These are phyloP conservation scores for Aspergillus floridensis DNA, from an alignment of 2,329 filamentous ascomycete genomes.

Conservation along the genomic window DNA sequence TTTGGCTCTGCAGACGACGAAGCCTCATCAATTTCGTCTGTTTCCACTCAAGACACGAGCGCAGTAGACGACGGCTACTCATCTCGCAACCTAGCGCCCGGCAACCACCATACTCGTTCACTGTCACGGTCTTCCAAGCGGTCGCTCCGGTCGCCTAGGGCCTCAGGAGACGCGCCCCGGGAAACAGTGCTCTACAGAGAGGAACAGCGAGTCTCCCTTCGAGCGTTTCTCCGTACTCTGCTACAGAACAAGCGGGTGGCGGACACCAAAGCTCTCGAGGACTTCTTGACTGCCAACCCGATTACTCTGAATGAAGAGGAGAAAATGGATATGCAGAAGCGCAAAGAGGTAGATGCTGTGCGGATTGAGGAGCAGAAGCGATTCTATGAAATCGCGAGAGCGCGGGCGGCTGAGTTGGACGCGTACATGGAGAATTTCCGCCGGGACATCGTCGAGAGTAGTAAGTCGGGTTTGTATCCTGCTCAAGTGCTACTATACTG, in stretches of 20 bases:
- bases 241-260: constrained; percentile 82
- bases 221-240: constrained; percentile 84
- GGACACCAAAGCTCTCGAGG: constrained; percentile 74
- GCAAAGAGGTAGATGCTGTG: constrained; percentile 81
- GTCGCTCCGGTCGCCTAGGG: constrained; percentile 30
- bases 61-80: constrained; percentile 37
- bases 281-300: constrained; percentile 75
- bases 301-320: constrained; percentile 79
- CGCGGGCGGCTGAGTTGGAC: constrained; percentile 86
- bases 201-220: constrained; percentile 83
- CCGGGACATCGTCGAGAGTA: constrained; percentile 67
- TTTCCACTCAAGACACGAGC: constrained; percentile 64
- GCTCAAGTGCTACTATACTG: constrained; percentile 19
- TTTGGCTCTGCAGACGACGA: constrained; percentile 65
- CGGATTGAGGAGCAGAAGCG: constrained; percentile 87
- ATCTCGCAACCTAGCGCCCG: constrained; percentile 33
- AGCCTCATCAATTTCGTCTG: constrained; percentile 76
- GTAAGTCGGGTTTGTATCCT: constrained; percentile 49
- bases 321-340: constrained; percentile 70
- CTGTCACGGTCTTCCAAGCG: constrained; percentile 30
- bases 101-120: constrained; percentile 26
- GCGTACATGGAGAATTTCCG: constrained; percentile 91
- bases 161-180: constrained; percentile 43
- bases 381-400: constrained; percentile 93
- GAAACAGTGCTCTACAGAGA: constrained; percentile 72